Percentiles rank a stretch among this genome's conserved stretches.
phyloP scores from a whole-genome alignment of 176 grass and related monocot species.

The Carex pumila region DNA sequence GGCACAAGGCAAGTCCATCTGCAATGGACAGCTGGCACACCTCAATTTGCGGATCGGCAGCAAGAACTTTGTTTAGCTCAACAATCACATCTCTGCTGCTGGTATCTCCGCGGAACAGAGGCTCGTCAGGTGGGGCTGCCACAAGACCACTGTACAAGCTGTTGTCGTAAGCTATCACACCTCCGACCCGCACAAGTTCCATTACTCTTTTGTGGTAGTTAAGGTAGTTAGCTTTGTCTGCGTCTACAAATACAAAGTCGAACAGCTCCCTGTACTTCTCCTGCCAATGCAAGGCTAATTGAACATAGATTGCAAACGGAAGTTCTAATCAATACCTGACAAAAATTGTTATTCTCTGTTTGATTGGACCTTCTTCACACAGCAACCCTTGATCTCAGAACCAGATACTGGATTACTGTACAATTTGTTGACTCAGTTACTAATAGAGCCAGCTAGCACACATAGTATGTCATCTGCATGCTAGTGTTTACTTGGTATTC shows the following conservation, averaged over 20 bases:
- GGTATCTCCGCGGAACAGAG: neutral
- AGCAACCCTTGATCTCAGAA: neutral
- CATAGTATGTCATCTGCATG: neutral
- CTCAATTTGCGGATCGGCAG: constrained; percentile 34
- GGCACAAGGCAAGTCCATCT: constrained; percentile 57
- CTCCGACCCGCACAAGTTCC: constrained; percentile 47
- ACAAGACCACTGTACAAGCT: constrained; percentile 57
- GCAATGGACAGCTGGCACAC: constrained; percentile 46
- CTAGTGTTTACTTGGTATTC: neutral
- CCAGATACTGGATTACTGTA: neutral
- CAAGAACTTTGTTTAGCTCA: constrained; percentile 45
- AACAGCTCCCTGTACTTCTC: constrained; percentile 35
- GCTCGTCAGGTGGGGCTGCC: constrained; percentile 22
- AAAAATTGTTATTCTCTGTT: neutral
- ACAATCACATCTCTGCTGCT: neutral
- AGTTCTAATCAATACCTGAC: neutral
- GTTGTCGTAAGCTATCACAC: constrained; percentile 72
- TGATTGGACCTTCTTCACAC: neutral
- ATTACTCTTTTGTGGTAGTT: constrained; percentile 50
- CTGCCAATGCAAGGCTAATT: constrained; percentile 17
- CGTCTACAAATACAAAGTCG: constrained; percentile 71
- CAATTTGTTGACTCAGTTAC: neutral
- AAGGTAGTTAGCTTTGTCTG: constrained; percentile 49
- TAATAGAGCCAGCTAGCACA: neutral
- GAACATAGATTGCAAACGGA: neutral